A percentile compares a stretch with the other conserved stretches of the same genome.
phyloP scores from a whole-genome alignment of 1,139 yeast species.

The Nakaseomyces glabratus region DNA sequence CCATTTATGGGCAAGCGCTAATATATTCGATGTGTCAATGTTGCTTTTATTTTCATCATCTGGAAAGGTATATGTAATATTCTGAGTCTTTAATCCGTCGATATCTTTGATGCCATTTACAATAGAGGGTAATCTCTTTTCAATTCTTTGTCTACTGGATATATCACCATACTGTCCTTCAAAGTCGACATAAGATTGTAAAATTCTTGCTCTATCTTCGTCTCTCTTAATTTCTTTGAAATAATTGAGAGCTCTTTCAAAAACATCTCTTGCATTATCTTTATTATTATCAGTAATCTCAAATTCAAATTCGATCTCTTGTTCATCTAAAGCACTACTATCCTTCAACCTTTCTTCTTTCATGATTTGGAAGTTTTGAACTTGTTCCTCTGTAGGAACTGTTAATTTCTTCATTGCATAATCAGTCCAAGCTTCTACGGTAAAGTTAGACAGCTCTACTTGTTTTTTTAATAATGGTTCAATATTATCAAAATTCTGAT shows the following conservation, averaged over 20 bases:
- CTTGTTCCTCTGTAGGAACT: constrained; percentile 50
- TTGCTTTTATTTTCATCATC: constrained; percentile 36
- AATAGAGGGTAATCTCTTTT: constrained; percentile 42
- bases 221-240: constrained; percentile 35
- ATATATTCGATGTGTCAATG: constrained; percentile 41
- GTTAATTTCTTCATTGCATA: constrained; percentile 65
- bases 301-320: constrained; percentile 43
- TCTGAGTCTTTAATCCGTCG: constrained; percentile 47
- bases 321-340: constrained; percentile 35
- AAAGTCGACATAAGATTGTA: constrained; percentile 59
- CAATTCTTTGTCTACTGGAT: constrained; percentile 34
- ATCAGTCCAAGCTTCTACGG: constrained; percentile 51
- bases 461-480: constrained; percentile 43
- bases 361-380: constrained; percentile 30
- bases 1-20: constrained; percentile 62
- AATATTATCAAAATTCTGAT: constrained; percentile 48
- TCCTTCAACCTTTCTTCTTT: constrained; percentile 20
- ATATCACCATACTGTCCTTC: constrained; percentile 55
- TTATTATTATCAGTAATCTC: constrained; percentile 45
- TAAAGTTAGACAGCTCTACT: constrained; percentile 31
- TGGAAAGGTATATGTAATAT: constrained; percentile 59
- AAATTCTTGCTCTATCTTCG: constrained; percentile 44
- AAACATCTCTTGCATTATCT: constrained; percentile 44
- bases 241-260: constrained; percentile 44
- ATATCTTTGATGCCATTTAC: constrained; percentile 34